These are phyloP conservation scores for Cladosporium sp. DNA, from an alignment of 2,329 filamentous ascomycete species.

Conservation along the genomic window DNA sequence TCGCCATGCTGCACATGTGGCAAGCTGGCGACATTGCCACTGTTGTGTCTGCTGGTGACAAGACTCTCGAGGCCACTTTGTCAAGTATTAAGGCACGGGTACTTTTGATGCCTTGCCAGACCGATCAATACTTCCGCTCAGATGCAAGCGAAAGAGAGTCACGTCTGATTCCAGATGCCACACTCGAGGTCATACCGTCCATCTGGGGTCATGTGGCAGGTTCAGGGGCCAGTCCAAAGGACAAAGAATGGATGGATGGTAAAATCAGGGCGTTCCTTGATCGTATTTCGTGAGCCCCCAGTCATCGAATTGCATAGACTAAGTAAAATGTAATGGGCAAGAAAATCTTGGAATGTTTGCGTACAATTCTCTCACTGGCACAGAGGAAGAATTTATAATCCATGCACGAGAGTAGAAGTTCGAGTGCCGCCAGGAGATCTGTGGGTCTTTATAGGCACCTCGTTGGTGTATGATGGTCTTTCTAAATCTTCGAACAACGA, in stretches of 20 bases:
- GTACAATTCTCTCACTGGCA: too few relatives aligned
- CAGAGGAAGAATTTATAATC: too few relatives aligned
- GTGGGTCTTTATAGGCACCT: too few relatives aligned
- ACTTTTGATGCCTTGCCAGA: constrained; percentile 43
- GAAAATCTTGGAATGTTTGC: too few relatives aligned
- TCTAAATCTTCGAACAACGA: too few relatives aligned
- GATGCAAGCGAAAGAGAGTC: constrained; percentile 42
- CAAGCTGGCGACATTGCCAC: constrained; percentile 42
- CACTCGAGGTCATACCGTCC: constrained; percentile 38
- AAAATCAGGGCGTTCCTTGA: neutral
- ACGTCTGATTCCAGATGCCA: constrained; percentile 35
- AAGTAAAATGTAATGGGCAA: too few relatives aligned
- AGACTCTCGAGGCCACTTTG: constrained; percentile 38
- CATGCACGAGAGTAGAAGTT: too few relatives aligned
- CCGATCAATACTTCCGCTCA: constrained; percentile 45
- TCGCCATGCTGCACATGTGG: constrained; percentile 44
- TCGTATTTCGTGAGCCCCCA: rapidly evolving
- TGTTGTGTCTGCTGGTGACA: constrained; percentile 34
- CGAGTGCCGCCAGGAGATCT: too few relatives aligned
- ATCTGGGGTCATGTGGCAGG: constrained; percentile 46
- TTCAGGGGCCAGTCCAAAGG: constrained; percentile 29
- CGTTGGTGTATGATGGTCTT: too few relatives aligned
- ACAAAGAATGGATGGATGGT: neutral
- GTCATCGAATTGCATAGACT: neutral
- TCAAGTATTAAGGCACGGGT: constrained; percentile 39